Percentiles rank a stretch among this genome's conserved stretches.
These are phyloP conservation scores for Liquidambar formosana DNA, from an alignment of 164 flowering plant genomes.

Conservation along the genomic window DNA sequence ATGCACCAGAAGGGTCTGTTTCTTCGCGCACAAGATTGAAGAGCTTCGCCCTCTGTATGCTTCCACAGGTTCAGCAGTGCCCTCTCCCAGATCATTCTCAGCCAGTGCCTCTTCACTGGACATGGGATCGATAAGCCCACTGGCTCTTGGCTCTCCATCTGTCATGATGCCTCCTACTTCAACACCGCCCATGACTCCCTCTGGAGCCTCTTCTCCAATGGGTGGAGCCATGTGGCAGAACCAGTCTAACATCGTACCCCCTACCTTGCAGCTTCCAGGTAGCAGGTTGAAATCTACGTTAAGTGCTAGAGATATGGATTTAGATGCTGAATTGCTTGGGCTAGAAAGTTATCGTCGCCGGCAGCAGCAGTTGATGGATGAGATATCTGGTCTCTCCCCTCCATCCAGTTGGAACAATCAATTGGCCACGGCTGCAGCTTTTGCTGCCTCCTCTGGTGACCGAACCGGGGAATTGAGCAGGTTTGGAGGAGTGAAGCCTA, in stretches of 20 bases:
- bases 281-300: conserved; percentile 47
- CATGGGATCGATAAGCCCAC: conserved; percentile 38
- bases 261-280: conserved; percentile 44
- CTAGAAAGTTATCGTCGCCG: conserved; percentile 27
- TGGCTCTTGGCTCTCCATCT: conserved; percentile 50
- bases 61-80: conserved; percentile 58
- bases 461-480: conserved; percentile 33
- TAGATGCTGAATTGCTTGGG: conserved; percentile 37
- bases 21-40: conserved; percentile 59
- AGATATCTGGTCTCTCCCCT: conserved; percentile 45
- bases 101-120: conserved; percentile 28
- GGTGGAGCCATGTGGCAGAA: conserved; percentile 49
- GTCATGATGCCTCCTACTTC: conserved; percentile 32
- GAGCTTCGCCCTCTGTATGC: conserved; percentile 57
- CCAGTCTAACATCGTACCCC: conserved; percentile 31
- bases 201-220: conserved; percentile 45
- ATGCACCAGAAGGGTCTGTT: conserved; percentile 51
- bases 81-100: conserved; percentile 46
- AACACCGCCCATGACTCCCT: conserved; percentile 50
- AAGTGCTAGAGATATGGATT: conserved; percentile 49
- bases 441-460: conserved; percentile 29
- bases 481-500: conserved; percentile 38
- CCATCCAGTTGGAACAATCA: conserved; percentile 46
- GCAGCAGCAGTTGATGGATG: conserved; percentile 43
- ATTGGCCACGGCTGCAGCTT: conserved; percentile 22